Evolutionary conservation across 2,329 filamentous ascomycete genomes (phyloP), one percentile per base, ranked within the genome.

Genomic region (Westerdykella sp.): DNA sequence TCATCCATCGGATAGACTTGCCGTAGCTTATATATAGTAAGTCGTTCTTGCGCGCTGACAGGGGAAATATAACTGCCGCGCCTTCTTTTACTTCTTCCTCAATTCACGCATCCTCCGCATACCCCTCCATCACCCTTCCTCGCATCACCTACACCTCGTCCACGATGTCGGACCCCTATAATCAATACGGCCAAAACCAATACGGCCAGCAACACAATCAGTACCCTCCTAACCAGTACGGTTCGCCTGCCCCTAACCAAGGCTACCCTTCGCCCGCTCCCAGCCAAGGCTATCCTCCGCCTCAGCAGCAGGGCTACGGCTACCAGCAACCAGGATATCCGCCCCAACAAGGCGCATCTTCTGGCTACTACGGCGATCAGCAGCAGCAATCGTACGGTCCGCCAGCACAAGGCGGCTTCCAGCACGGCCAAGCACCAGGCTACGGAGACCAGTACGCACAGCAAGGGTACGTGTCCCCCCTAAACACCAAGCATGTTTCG

Each of bases 101-200:
- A 28, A 28, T 21, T 21, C 18, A 21, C 18, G 11, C 25, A 9
- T 28, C 25, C 2, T 28, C 25, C 25, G 25, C 9, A 42, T n/a
- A 37, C 41, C 44, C 41, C 39, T 41, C 44, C 31, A 28, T 35
- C 43, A 37, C 37, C 23, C 40, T 31, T 37, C 37, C 18, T 36
- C 36, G 34, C 41, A 21, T 34, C 42, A 41, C 41, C 42, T 18
- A 35, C 37, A 39, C 36, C 36, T 38, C 36, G 28, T 21, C 23
- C 51, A 63, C 31, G 44, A 78, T 78, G 75, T 76, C 74, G 13
- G 73, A 73, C 45, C 73, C 73, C 31, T 77, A 77, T 67, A 69
- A 74, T 49, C 66, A 71, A 44, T 69, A 69, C 50, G 55, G 62
- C 49, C 55, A 60, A 34, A 42, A 51, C 32, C 60, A 68, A 47